Conservation (phyloP, 331 rosid genomes). For the Prunus yedoensis region DNA sequence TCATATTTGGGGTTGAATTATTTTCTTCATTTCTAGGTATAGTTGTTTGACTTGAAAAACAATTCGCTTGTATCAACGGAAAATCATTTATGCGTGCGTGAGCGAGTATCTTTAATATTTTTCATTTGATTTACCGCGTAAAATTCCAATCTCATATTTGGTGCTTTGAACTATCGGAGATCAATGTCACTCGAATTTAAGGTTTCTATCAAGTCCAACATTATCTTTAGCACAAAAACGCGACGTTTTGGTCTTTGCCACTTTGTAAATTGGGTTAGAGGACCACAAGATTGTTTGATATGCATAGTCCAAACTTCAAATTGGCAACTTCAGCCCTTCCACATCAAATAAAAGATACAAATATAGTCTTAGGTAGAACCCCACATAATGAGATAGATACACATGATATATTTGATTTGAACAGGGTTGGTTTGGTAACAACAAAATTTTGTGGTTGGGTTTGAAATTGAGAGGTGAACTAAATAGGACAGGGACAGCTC, state of each 20-base stretch:
- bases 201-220: background rate
- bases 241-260: background rate
- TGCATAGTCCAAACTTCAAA: background rate
- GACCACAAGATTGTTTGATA: slow-evolving; percentile 10
- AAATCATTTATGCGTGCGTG: no score
- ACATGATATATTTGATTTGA: background rate
- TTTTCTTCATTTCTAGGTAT: background rate
- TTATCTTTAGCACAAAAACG: background rate
- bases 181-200: background rate
- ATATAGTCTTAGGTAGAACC: no score
- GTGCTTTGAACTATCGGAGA: no score
- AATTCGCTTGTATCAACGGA: no score
- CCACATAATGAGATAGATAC: background rate
- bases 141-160: no score
- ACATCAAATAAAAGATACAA: background rate
- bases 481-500: background rate
- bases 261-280: background rate
- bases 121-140: no score
- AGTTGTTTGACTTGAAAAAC: no score
- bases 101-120: no score
- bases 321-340: slow-evolving; percentile 6
- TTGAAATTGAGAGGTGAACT: slow-evolving; percentile 1
- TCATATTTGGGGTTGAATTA: background rate
- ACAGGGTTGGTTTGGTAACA: background rate
- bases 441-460: background rate